Evolutionary conservation across 768 basidiomycete genomes (phyloP), one percentile per base, ranked within the genome.

Genomic region (Ramaria rubella): DNA sequence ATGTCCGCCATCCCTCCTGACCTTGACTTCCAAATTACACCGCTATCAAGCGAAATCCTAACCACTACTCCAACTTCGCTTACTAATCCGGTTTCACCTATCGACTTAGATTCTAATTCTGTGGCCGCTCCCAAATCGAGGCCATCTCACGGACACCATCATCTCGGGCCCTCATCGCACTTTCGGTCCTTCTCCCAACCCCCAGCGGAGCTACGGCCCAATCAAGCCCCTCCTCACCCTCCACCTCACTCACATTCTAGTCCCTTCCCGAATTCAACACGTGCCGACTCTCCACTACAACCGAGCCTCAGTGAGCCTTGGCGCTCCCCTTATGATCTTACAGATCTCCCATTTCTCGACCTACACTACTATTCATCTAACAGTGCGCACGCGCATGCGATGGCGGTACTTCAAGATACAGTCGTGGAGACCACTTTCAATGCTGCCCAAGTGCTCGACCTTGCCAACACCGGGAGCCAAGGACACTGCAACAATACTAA

Each of bases 281-380:
- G 58, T 43, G 50, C 40, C 29, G 44, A 58, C 49, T 49, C 34
- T 48, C 46, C 38, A 42, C 51, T 44, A 65, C 61, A 11, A 58
- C 59, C 59, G 46, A 48, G 46, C 14, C 26, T 48, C 23, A 27
- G 36, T 40, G 52, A 54, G 59, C 59, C 66, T 38, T 72, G 70
- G 69, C 71, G 70, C 53, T 58, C 69, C n/a, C n/a, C 69, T 19
- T 60, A 59, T 45, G 70, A 72, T 43, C 58, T 70, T 45, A 75
- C 82, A 49, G 77, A 80, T 58, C 68, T 87, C 1, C 81, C 85
- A 2, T 89, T 86, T 69, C 73, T 89, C 54, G 87, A 89, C 65
- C 65, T 89, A 67, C 87, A 89, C 64, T 87, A 87, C 65, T 83
- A 83, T 58, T 73, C 73, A 60, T 64, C 63, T 52, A 58, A 54